Evolutionary conservation across 2,329 filamentous ascomycete species (phyloP).

Genomic region (Xylariaceae sp.): DNA sequence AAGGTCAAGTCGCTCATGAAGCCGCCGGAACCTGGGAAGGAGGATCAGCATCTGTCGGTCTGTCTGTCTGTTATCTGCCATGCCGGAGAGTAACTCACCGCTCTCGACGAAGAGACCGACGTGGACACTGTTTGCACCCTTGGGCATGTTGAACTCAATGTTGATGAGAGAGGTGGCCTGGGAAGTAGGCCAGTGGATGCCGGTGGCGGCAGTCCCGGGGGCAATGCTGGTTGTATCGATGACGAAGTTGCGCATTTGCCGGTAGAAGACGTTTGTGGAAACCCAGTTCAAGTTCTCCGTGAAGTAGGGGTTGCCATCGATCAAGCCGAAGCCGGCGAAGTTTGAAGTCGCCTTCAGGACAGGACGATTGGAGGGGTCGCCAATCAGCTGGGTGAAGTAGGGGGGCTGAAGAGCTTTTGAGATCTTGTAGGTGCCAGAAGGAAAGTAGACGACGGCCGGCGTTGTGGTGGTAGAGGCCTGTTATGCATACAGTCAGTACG

Average conservation of each 20-base stretch:
- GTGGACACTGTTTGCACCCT: slow-evolving; percentile 25
- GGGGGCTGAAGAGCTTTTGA: slow-evolving; percentile 54
- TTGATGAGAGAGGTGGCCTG: slow-evolving; percentile 52
- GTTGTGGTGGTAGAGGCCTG: slow-evolving; percentile 37
- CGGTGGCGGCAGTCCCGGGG: slow-evolving; percentile 30
- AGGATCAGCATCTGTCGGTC: slow-evolving; percentile 6
- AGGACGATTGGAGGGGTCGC: slow-evolving; percentile 52
- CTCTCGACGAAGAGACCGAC: slow-evolving; percentile 32
- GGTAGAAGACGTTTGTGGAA: slow-evolving; percentile 57
- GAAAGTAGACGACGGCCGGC: slow-evolving; percentile 40
- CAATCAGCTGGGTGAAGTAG: slow-evolving; percentile 59
- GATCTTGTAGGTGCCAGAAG: slow-evolving; percentile 49
- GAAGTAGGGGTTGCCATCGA: slow-evolving; percentile 51
- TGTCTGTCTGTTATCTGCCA: no score
- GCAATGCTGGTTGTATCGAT: slow-evolving; percentile 45
- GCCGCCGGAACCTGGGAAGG: slow-evolving; percentile 32
- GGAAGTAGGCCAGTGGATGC: slow-evolving; percentile 60
- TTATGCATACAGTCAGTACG: slow-evolving; percentile 3
- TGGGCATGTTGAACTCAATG: slow-evolving; percentile 42
- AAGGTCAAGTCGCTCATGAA: slow-evolving; percentile 56
- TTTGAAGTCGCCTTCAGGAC: slow-evolving; percentile 46
- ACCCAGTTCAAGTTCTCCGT: slow-evolving; percentile 34
- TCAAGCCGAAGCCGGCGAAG: slow-evolving; percentile 52
- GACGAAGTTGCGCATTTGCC: slow-evolving; percentile 60
- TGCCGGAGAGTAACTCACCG: slow-evolving; percentile 19